Percentiles rank a stretch among this genome's conserved stretches.
These are phyloP conservation scores for Hysterium pulicare DNA, from an alignment of 2,329 filamentous ascomycete species.

Conservation along the genomic window DNA sequence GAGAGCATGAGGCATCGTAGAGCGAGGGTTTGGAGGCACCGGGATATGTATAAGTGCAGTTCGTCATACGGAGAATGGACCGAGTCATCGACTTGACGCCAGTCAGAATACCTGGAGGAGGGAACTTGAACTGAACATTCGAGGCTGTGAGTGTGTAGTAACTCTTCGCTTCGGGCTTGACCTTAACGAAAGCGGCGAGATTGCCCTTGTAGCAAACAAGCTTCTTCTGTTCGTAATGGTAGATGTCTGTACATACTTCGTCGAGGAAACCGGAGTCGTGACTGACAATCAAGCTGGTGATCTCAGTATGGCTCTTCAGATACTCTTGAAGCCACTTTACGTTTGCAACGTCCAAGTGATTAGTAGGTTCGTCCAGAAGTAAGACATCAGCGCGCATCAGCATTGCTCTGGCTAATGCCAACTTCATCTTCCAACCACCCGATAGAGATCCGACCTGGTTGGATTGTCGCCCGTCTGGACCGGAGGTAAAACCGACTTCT, in stretches of 20 bases:
- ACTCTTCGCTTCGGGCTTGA: constrained; percentile 90
- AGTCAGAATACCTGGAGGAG: constrained; percentile 85
- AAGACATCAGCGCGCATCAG: constrained; percentile 94
- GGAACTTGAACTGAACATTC: constrained; percentile 95
- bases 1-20: constrained; percentile 77
- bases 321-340: constrained; percentile 96
- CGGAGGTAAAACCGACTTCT: constrained; percentile 91
- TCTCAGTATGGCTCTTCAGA: constrained; percentile 90
- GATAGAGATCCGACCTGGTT: constrained; percentile 92
- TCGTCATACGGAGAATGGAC: constrained; percentile 91
- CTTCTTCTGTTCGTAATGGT: constrained; percentile 99
- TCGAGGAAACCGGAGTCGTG: constrained; percentile 98
- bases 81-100: constrained; percentile 95
- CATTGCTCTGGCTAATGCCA: constrained; percentile 94
- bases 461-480: constrained; percentile 82
- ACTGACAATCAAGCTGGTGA: constrained; percentile 94
- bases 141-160: constrained; percentile 94
- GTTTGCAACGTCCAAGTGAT: constrained; percentile 94
- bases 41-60: constrained; percentile 93
- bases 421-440: constrained; percentile 99
- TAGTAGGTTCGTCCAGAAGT: constrained; percentile 96
- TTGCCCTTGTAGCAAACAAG: constrained; percentile 82
- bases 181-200: constrained; percentile 76
- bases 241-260: constrained; percentile 96
- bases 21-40: constrained; percentile 83